Percentiles rank a stretch among this genome's conserved stretches.
These are phyloP conservation scores for Solanum pimpinellifolium DNA, from an alignment of 257 asterid genomes.

Conservation along the genomic window DNA sequence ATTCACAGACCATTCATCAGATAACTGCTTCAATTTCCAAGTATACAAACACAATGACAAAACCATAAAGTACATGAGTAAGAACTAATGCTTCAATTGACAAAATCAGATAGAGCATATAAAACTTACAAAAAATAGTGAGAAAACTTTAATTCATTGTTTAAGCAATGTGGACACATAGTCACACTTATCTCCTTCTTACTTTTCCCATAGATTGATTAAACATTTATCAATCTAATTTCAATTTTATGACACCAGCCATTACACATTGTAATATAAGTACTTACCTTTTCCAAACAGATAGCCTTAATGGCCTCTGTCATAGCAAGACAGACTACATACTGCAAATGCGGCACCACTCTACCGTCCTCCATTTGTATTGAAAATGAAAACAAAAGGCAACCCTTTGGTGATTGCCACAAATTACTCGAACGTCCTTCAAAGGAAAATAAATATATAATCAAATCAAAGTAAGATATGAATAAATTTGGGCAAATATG, in stretches of 20 bases:
- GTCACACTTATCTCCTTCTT: neutral
- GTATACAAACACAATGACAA: neutral
- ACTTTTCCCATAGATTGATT: neutral
- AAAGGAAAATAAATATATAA: neutral
- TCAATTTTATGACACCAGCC: neutral
- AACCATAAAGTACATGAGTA: neutral
- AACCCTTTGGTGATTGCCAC: conserved; percentile 97
- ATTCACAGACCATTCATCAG: neutral
- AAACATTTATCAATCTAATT: neutral
- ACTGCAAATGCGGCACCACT: conserved; percentile 81
- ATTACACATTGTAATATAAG: neutral
- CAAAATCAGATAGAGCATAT: neutral
- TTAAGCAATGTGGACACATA: neutral
- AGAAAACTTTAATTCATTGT: neutral
- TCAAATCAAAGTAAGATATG: neutral
- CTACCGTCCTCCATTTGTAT: conserved; percentile 91
- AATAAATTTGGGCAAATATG: neutral
- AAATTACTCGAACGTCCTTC: conserved; percentile 76
- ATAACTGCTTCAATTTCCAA: neutral
- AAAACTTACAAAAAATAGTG: neutral
- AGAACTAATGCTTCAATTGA: neutral
- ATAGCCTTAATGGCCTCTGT: conserved; percentile 76
- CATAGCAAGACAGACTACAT: conserved; percentile 81
- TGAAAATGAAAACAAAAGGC: conserved; percentile 85
- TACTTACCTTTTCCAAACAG: conserved; percentile 52